Conservation (phyloP, 2,329 filamentous ascomycete genomes). For the Colletotrichum cereale region DNA sequence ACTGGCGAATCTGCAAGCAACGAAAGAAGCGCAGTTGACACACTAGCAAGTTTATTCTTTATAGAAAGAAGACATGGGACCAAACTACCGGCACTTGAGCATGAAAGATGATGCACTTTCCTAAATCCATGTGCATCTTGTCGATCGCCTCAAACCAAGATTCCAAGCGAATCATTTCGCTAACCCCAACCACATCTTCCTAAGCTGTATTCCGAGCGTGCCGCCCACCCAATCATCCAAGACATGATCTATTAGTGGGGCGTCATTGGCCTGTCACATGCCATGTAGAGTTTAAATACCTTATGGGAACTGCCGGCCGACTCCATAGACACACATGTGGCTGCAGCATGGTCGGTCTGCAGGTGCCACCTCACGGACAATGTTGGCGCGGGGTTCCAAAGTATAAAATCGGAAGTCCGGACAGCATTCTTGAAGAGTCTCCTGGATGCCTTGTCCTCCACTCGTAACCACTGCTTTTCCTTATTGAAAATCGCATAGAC, state of each 20-base stretch:
- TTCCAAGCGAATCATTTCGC: too few relatives aligned
- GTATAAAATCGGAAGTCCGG: slow-evolving; percentile 26
- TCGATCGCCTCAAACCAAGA: not conserved
- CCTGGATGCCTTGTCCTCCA: too few relatives aligned
- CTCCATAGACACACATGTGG: slow-evolving; percentile 5
- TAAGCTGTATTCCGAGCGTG: not conserved
- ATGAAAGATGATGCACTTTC: not conserved
- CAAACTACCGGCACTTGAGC: fast-evolving
- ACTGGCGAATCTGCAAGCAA: not conserved
- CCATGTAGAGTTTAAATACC: not conserved
- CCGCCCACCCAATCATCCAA: not conserved
- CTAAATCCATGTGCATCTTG: not conserved
- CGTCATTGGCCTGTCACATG: not conserved
- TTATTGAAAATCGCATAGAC: not conserved
- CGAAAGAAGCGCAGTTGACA: not conserved
- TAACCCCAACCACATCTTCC: not conserved
- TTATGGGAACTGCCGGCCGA: not conserved
- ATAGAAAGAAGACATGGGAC: not conserved
- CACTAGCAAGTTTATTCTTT: not conserved
- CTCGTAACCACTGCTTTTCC: too few relatives aligned
- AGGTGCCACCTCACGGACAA: slow-evolving; percentile 8
- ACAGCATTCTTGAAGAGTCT: not conserved
- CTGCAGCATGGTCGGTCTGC: not conserved
- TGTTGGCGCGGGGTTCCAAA: not conserved
- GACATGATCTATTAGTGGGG: not conserved